These are phyloP conservation scores for Mallotus japonicus DNA, from an alignment of 441 rosid species.

Conservation along the genomic window DNA sequence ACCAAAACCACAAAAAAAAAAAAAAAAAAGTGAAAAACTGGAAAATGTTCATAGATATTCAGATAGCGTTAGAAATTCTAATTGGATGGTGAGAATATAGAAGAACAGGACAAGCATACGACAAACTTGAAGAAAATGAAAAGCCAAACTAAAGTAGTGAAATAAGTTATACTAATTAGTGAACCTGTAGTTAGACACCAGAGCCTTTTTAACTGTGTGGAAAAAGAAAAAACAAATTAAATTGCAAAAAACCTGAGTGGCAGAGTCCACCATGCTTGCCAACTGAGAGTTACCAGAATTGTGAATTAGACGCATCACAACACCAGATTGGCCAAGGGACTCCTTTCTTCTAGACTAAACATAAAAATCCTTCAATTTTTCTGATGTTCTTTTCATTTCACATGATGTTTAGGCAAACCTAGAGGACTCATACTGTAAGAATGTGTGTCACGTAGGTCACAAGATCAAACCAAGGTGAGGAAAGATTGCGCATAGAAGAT, in stretches of 20 bases:
- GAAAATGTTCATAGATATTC: neutral
- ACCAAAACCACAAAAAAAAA: constrained; percentile 3
- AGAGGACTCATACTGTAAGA: neutral
- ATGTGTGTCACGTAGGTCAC: neutral
- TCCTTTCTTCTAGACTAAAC: neutral
- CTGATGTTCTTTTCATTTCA: neutral
- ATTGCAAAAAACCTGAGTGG: neutral
- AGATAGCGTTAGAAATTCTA: neutral
- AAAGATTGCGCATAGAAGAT: neutral
- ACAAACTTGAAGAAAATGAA: neutral
- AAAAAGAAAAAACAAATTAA: neutral
- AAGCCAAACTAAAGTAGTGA: neutral
- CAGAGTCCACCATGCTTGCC: neutral
- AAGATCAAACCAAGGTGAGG: neutral
- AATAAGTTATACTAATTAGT: neutral
- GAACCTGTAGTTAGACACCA: neutral
- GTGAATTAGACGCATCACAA: neutral
- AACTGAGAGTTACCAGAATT: neutral
- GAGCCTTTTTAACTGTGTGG: neutral
- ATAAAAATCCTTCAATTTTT: neutral
- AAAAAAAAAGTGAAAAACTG: neutral
- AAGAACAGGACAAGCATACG: neutral
- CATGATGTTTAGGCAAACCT: neutral
- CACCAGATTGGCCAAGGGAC: neutral
- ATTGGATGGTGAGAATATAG: neutral